Percentiles rank a stretch among this genome's conserved stretches.
Conservation (phyloP, 228 moss, liverwort and hornwort genomes). For the Sphagnum fallax region DNA sequence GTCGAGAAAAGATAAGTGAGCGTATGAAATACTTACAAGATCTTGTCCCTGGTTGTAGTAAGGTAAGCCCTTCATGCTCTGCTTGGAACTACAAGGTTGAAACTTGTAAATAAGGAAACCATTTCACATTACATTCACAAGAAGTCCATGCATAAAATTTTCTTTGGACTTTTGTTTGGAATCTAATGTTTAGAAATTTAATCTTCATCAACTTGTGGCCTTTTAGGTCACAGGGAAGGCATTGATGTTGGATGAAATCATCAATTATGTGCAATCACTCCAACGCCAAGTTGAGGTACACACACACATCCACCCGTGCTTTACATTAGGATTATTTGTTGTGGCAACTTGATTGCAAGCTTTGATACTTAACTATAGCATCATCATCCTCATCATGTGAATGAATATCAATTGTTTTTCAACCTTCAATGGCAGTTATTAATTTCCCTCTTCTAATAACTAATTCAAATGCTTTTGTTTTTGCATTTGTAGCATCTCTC, state of each 20-base stretch:
- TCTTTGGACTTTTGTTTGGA: no score
- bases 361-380: neutral
- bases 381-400: neutral
- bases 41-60: slow-evolving; percentile 94
- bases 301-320: neutral
- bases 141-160: no score
- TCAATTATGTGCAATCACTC: slow-evolving; percentile 55
- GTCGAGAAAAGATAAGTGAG: slow-evolving; percentile 95
- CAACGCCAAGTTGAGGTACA: slow-evolving; percentile 54
- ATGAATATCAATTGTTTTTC: neutral
- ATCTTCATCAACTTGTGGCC: neutral
- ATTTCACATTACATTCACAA: no score
- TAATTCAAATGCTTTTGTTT: no score
- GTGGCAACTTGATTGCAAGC: neutral
- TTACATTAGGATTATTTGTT: neutral
- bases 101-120: no score
- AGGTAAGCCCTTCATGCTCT: slow-evolving; percentile 19
- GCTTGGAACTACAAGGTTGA: no score
- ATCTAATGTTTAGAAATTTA: no score
- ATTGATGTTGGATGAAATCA: slow-evolving; percentile 57
- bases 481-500: slow-evolving; percentile 33
- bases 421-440: neutral
- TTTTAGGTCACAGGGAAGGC: slow-evolving; percentile 52
- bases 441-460: neutral
- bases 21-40: slow-evolving; percentile 96